These are phyloP conservation scores for Albifimbria verrucaria DNA, from an alignment of 2,329 filamentous ascomycete species.

Conservation along the genomic window DNA sequence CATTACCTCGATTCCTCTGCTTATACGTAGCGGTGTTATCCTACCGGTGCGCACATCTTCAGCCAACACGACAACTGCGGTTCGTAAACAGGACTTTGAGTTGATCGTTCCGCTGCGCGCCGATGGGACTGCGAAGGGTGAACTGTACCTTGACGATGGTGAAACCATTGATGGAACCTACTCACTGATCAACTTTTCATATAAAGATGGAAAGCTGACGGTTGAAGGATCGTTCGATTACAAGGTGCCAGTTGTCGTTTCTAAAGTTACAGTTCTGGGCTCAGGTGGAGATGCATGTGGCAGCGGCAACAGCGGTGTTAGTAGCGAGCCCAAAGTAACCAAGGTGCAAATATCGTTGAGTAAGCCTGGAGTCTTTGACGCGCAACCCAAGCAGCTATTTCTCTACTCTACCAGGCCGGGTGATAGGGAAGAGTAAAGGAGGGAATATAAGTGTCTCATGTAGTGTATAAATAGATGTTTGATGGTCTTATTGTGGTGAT, in stretches of 20 bases:
- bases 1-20: slow-evolving; percentile 57
- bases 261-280: slow-evolving; percentile 50
- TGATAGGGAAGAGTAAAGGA: no score
- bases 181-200: slow-evolving; percentile 56
- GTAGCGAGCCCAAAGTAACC: slow-evolving; percentile 14
- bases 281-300: neutral
- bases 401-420: no score
- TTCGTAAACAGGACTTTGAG: slow-evolving; percentile 65
- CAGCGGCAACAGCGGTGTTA: neutral
- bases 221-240: slow-evolving; percentile 54
- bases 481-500: no score
- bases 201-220: slow-evolving; percentile 47
- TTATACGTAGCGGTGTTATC: slow-evolving; percentile 63
- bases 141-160: slow-evolving; percentile 77
- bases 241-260: slow-evolving; percentile 37
- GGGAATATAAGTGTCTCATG: no score
- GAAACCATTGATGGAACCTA: slow-evolving; percentile 60
- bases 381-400: no score
- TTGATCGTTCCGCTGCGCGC: slow-evolving; percentile 64
- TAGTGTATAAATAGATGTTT: no score
- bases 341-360: slow-evolving; percentile 18
- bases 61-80: slow-evolving; percentile 61
- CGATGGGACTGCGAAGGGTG: slow-evolving; percentile 61
- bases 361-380: neutral
- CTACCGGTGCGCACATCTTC: slow-evolving; percentile 55